Percentiles rank a stretch among this genome's conserved stretches.
Conservation (phyloP, 495 filamentous ascomycete species). For the Amorphotheca resinae region DNA sequence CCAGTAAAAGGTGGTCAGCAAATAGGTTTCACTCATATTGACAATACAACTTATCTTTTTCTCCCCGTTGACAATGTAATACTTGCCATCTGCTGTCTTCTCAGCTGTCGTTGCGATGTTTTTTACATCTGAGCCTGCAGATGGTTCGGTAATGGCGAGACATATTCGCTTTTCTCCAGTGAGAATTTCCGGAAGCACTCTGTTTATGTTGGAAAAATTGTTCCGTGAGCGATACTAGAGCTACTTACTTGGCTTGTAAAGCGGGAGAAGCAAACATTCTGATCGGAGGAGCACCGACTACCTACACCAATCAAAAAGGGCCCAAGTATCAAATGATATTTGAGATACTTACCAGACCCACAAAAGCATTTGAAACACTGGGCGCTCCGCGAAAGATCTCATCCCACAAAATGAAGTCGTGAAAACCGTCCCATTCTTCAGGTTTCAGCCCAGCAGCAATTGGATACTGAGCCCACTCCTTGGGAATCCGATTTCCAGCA, state of each 20-base stretch:
- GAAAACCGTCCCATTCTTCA: constrained; percentile 14
- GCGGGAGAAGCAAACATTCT: constrained; percentile 10
- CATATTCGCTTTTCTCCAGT: constrained; percentile 91
- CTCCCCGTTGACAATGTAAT: constrained; percentile 97
- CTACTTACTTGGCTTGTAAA: constrained; percentile 7
- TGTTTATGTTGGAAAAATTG: not conserved
- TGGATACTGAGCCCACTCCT: constrained; percentile 6
- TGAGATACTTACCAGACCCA: constrained; percentile 8
- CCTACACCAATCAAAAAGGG: not conserved
- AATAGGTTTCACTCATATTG: not conserved
- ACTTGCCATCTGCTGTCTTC: constrained; percentile 83
- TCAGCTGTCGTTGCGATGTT: constrained; percentile 91
- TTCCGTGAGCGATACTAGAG: not conserved
- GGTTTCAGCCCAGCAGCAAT: constrained; percentile 4
- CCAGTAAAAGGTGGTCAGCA: constrained; percentile 35
- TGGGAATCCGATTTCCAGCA: constrained; percentile 6
- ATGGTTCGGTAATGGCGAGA: constrained; percentile 70
- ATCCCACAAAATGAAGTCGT: constrained; percentile 17
- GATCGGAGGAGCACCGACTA: constrained; percentile 11
- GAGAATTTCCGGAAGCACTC: constrained; percentile 65
- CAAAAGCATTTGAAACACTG: constrained; percentile 9
- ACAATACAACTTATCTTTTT: constrained; percentile 50
- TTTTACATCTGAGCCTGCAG: constrained; percentile 73
- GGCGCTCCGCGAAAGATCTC: constrained; percentile 10
- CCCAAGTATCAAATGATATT: not conserved